A percentile compares a stretch with the other conserved stretches of the same genome.
Conservation (phyloP, 257 asterid species). For the Plantago ovata region DNA sequence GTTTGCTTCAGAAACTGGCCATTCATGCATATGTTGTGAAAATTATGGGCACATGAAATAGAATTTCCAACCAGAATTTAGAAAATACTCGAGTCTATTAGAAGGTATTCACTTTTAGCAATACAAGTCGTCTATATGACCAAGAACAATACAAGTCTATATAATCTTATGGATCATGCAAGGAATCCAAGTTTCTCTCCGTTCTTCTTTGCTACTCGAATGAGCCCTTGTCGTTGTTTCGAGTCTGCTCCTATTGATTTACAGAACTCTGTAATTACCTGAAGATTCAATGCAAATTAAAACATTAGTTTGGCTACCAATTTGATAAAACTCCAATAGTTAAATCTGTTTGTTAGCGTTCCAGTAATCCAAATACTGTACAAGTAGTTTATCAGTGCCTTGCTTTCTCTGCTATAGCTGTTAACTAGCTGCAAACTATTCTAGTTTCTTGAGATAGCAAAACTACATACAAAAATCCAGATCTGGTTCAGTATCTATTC, state of each 20-base stretch:
- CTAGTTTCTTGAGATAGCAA: too few relatives aligned
- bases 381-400: too few relatives aligned
- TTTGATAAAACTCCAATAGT: not conserved
- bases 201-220: slow-evolving; percentile 86
- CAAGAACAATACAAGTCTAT: not conserved
- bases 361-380: too few relatives aligned
- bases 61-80: not conserved
- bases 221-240: slow-evolving; percentile 83
- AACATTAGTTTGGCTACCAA: not conserved
- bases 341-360: not conserved
- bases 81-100: not conserved
- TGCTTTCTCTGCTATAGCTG: too few relatives aligned
- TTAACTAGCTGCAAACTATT: too few relatives aligned
- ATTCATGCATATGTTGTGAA: not conserved
- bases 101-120: not conserved
- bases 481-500: too few relatives aligned
- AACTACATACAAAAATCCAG: too few relatives aligned
- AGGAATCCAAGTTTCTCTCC: slow-evolving; percentile 88
- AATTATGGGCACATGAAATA: not conserved
- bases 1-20: not conserved
- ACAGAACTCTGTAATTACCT: slow-evolving; percentile 83
- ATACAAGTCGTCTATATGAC: not conserved
- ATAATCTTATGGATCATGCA: slow-evolving; percentile 36
- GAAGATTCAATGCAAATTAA: not conserved
- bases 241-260: slow-evolving; percentile 90